Conservation (phyloP, 2,329 filamentous ascomycete species). For the Sphaerulina vaccinii region DNA sequence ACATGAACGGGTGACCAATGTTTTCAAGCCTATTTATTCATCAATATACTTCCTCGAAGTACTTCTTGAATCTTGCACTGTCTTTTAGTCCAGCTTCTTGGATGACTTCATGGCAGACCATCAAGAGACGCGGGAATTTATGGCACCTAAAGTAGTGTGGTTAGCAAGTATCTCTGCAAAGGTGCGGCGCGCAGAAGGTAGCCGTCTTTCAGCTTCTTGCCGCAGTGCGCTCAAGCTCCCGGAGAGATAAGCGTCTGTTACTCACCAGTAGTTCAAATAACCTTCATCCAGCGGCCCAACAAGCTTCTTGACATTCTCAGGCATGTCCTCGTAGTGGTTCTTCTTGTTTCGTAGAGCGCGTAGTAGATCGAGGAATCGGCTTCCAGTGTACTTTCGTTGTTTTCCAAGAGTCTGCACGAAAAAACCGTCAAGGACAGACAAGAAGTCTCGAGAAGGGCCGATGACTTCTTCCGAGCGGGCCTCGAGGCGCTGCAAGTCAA, state of each 20-base stretch:
- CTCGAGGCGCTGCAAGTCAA: constrained; percentile 61
- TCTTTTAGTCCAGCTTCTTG: constrained; percentile 63
- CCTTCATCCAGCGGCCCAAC: constrained; percentile 71
- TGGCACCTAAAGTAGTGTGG: no score
- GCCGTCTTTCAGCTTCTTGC: no score
- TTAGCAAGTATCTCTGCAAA: no score
- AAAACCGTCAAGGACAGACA: constrained; percentile 69
- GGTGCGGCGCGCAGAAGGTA: no score
- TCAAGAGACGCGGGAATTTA: constrained; percentile 73
- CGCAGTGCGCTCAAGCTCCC: no score
- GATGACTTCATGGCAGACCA: constrained; percentile 75
- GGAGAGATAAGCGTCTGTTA: no score
- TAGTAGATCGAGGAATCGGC: constrained; percentile 78
- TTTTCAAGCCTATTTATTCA: not conserved
- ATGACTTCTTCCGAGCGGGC: constrained; percentile 48
- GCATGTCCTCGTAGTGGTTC: constrained; percentile 97
- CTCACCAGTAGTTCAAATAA: constrained; percentile 81
- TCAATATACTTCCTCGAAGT: constrained; percentile 52
- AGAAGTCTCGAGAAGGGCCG: constrained; percentile 66
- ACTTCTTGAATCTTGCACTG: constrained; percentile 68
- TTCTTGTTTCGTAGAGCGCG: constrained; percentile 91
- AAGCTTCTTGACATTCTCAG: constrained; percentile 68
- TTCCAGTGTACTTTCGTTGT: constrained; percentile 90
- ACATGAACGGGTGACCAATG: no score
- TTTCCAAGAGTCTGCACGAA: constrained; percentile 90